A percentile compares a stretch with the other conserved stretches of the same genome.
Evolutionary conservation across 2,329 filamentous ascomycete genomes (phyloP).

Genomic region (Botrytis fragariae): DNA sequence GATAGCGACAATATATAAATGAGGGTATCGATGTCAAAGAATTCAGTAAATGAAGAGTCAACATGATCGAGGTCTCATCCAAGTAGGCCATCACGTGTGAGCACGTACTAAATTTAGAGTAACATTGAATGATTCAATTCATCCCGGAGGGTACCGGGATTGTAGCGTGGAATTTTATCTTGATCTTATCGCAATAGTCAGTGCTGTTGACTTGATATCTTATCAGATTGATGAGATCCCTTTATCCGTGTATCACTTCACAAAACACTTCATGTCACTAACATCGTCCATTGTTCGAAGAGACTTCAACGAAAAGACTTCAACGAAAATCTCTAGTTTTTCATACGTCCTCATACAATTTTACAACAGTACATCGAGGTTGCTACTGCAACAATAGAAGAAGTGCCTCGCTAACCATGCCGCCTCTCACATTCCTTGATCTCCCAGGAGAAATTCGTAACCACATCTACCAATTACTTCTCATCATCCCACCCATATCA

Average conservation of each 20-base stretch:
- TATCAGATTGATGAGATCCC: background rate
- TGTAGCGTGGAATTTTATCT: background rate
- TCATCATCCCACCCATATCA: slow-evolving; percentile 32
- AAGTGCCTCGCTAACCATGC: slow-evolving; percentile 18
- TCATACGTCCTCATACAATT: too few species aligned
- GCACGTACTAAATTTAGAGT: background rate
- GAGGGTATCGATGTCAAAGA: background rate
- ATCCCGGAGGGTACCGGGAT: background rate
- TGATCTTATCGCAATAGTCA: background rate
- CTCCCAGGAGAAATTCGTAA: slow-evolving; percentile 61
- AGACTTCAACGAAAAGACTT: background rate
- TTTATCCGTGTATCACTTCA: background rate
- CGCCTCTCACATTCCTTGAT: slow-evolving; percentile 29
- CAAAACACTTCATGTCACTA: background rate
- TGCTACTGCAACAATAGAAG: background rate
- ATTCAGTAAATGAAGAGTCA: too few species aligned
- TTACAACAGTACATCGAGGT: background rate
- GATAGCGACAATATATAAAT: background rate
- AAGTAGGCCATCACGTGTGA: background rate
- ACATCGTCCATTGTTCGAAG: background rate
- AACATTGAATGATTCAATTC: background rate
- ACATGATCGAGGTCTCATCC: background rate
- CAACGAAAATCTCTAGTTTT: background rate
- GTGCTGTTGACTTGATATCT: background rate
- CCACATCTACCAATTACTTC: slow-evolving; percentile 48